phyloP scores from a whole-genome alignment of 2,329 filamentous ascomycete genomes.

The Calycina marina region DNA sequence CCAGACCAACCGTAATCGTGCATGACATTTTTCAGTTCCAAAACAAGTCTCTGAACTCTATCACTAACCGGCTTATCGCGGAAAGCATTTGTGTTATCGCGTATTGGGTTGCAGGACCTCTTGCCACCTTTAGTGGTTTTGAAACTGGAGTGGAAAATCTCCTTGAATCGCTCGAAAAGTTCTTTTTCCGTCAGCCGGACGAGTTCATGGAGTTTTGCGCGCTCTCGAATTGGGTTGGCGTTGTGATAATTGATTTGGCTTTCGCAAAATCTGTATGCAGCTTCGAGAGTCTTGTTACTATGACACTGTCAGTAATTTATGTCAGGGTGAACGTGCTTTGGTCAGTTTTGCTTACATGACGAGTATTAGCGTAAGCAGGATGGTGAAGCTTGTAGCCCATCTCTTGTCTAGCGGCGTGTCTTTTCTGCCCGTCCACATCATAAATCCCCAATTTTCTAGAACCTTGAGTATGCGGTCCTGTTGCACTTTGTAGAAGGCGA shows the following conservation, averaged over 20 bases:
- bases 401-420: constrained; percentile 16
- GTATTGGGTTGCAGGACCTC: constrained; percentile 21
- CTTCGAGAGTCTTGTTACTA: constrained; percentile 13
- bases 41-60: constrained; percentile 12
- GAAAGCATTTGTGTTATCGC: constrained; percentile 18
- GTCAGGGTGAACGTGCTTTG: constrained; percentile 13
- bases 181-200: constrained; percentile 17
- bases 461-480: constrained; percentile 16
- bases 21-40: constrained; percentile 13
- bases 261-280: constrained; percentile 14
- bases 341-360: constrained; percentile 11
- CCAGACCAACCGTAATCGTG: background rate
- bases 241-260: constrained; percentile 13
- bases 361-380: constrained; percentile 18
- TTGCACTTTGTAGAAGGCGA: constrained; percentile 19
- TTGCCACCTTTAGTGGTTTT: constrained; percentile 22
- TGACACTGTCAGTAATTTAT: constrained; percentile 5
- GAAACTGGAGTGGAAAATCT: constrained; percentile 22
- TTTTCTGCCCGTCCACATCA: constrained; percentile 20
- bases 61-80: constrained; percentile 11
- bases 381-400: constrained; percentile 20
- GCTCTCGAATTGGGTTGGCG: constrained; percentile 11
- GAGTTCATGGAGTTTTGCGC: constrained; percentile 11
- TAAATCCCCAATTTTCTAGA: constrained; percentile 18
- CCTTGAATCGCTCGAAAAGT: constrained; percentile 21